phyloP scores from a whole-genome alignment of 768 basidiomycete species.

The Rhodocollybia butyracea region DNA sequence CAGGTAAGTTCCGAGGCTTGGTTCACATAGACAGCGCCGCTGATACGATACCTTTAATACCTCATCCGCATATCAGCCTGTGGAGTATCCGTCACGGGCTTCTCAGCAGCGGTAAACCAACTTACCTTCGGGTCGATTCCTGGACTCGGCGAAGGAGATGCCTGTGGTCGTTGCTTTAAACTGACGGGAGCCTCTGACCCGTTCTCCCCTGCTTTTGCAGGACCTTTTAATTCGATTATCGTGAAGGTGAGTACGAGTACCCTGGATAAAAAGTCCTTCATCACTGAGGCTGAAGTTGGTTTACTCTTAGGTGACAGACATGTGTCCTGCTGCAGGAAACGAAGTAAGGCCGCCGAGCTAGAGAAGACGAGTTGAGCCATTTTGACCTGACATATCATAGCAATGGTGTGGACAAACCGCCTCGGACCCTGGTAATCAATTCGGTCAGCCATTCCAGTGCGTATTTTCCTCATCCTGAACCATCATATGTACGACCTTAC shows the following conservation, averaged over 20 bases:
- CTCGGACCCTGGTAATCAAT: constrained; percentile 38
- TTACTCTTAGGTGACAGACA: constrained; percentile 29
- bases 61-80: constrained; percentile 36
- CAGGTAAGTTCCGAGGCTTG: constrained; percentile 30
- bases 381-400: constrained; percentile 14
- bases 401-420: constrained; percentile 53
- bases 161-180: constrained; percentile 59
- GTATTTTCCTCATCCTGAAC: constrained; percentile 15
- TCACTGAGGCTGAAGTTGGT: neutral
- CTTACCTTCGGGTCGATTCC: constrained; percentile 51
- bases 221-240: constrained; percentile 51
- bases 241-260: constrained; percentile 39
- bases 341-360: constrained; percentile 19
- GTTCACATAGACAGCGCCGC: neutral
- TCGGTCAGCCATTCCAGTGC: constrained; percentile 48
- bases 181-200: constrained; percentile 50
- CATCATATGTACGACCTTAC: neutral
- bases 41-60: neutral
- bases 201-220: constrained; percentile 46
- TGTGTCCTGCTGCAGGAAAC: constrained; percentile 46
- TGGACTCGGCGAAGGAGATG: constrained; percentile 52
- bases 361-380: neutral
- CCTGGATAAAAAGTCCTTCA: neutral
- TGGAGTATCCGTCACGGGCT: constrained; percentile 47
- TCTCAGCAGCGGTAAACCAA: constrained; percentile 56